Percentiles rank a stretch among this genome's conserved stretches.
Conservation (phyloP, 139 green algal species). For the Chlorella sp. region DNA sequence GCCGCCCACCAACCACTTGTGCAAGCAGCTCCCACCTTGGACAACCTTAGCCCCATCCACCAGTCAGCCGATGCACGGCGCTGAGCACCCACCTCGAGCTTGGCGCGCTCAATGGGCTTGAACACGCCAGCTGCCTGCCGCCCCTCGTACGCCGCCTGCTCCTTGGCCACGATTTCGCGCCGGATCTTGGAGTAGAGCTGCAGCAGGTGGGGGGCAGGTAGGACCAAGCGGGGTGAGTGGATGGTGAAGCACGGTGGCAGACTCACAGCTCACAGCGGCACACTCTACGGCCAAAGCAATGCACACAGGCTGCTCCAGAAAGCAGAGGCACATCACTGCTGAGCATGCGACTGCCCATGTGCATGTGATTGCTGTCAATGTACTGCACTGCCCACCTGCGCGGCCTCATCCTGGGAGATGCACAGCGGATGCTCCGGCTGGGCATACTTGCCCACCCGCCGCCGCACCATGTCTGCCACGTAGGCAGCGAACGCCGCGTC, state of each 20-base stretch:
- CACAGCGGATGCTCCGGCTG: slow-evolving; percentile 72
- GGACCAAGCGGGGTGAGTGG: no score
- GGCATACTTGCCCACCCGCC: slow-evolving; percentile 76
- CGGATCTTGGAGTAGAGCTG: slow-evolving; percentile 53
- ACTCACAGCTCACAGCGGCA: no score
- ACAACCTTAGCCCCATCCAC: neutral
- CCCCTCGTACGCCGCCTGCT: slow-evolving; percentile 68
- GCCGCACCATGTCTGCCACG: slow-evolving; percentile 72
- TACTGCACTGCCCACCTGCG: slow-evolving; percentile 21
- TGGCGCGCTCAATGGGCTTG: slow-evolving; percentile 75
- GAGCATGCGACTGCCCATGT: no score
- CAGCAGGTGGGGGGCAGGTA: no score
- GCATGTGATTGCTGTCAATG: no score
- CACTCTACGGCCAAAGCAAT: no score
- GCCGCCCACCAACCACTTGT: no score
- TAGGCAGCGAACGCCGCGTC: slow-evolving; percentile 70
- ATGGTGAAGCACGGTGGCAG: no score
- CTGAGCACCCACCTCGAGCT: slow-evolving; percentile 75
- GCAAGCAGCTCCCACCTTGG: neutral
- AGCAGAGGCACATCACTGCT: no score
- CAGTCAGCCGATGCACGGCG: no score
- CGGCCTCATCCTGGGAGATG: slow-evolving; percentile 58
- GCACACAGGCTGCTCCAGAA: no score
- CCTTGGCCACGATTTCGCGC: slow-evolving; percentile 72
- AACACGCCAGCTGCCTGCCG: slow-evolving; percentile 44